These are phyloP conservation scores for Silene vulgaris DNA, from an alignment of 179 eudicot species.

Conservation along the genomic window DNA sequence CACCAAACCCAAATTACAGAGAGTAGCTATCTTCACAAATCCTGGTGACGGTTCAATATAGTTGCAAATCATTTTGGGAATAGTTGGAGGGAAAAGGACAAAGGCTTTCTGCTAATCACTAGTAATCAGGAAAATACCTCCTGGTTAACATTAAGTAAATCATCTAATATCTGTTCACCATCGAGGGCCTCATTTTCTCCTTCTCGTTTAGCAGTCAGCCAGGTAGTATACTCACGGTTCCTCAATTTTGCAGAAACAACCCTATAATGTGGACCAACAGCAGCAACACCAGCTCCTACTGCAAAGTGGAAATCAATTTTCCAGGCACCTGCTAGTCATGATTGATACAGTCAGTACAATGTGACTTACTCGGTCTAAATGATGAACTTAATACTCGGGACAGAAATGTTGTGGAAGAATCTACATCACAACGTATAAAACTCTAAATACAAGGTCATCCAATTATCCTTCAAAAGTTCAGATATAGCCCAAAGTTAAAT, in stretches of 20 bases:
- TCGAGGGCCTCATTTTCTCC: conserved; percentile 53
- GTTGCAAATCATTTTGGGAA: neutral
- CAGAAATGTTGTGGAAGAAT: conserved; percentile 3
- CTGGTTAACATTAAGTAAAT: conserved; percentile 27
- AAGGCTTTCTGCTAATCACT: neutral
- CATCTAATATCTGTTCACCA: conserved; percentile 58
- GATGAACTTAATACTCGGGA: neutral
- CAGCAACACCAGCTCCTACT: conserved; percentile 54
- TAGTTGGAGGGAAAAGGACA: neutral
- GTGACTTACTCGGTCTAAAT: neutral
- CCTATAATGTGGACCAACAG: conserved; percentile 59
- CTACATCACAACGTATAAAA: neutral
- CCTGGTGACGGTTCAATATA: neutral
- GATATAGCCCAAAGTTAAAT: neutral
- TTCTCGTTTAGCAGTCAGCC: conserved; percentile 77
- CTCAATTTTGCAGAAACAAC: conserved; percentile 66
- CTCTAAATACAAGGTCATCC: neutral
- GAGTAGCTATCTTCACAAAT: neutral
- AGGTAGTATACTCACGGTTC: conserved; percentile 42
- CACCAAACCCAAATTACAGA: neutral
- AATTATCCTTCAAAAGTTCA: neutral
- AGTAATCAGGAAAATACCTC: conserved; percentile 42
- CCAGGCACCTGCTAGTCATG: conserved; percentile 49
- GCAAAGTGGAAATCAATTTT: conserved; percentile 62
- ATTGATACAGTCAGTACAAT: conserved; percentile 3